These are phyloP conservation scores for Hemileccinum impolitum DNA, from an alignment of 768 basidiomycete species.

Conservation along the genomic window DNA sequence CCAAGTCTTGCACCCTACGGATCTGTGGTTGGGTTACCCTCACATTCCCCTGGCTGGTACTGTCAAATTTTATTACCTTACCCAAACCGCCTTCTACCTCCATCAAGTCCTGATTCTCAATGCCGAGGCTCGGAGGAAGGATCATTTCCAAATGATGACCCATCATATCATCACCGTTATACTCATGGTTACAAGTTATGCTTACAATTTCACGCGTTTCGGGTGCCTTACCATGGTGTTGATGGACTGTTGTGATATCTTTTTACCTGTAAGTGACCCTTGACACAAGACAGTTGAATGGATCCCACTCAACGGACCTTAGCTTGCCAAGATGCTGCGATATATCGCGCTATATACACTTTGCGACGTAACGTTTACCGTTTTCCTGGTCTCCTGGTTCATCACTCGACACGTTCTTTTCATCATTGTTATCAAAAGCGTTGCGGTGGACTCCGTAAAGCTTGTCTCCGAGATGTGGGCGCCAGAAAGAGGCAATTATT, in stretches of 20 bases:
- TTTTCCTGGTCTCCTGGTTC: slow-evolving; percentile 89
- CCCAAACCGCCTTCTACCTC: slow-evolving; percentile 83
- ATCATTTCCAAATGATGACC: slow-evolving; percentile 93
- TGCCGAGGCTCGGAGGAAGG: slow-evolving; percentile 87
- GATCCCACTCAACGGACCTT: slow-evolving; percentile 5
- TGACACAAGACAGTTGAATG: background rate
- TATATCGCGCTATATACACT: slow-evolving; percentile 68
- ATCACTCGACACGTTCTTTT: slow-evolving; percentile 86
- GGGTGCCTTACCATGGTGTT: slow-evolving; percentile 87
- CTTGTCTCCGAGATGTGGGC: slow-evolving; percentile 56
- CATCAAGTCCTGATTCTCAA: slow-evolving; percentile 92
- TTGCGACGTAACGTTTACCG: slow-evolving; percentile 73
- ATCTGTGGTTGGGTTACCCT: slow-evolving; percentile 81
- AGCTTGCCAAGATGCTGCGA: slow-evolving; percentile 93
- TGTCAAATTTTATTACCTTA: slow-evolving; percentile 87
- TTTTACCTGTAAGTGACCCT: slow-evolving; percentile 69
- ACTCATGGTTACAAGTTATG: slow-evolving; percentile 77
- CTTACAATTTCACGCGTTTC: slow-evolving; percentile 79
- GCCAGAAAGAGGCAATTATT: slow-evolving; percentile 52
- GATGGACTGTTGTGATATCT: slow-evolving; percentile 94
- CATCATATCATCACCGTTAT: slow-evolving; percentile 90
- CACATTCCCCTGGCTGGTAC: slow-evolving; percentile 75
- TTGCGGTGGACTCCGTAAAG: slow-evolving; percentile 46
- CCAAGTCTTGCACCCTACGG: slow-evolving; percentile 53
- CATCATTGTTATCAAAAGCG: slow-evolving; percentile 62